These are phyloP conservation scores for Talaromyces sp. DNA, from an alignment of 2,329 filamentous ascomycete species.

Conservation along the genomic window DNA sequence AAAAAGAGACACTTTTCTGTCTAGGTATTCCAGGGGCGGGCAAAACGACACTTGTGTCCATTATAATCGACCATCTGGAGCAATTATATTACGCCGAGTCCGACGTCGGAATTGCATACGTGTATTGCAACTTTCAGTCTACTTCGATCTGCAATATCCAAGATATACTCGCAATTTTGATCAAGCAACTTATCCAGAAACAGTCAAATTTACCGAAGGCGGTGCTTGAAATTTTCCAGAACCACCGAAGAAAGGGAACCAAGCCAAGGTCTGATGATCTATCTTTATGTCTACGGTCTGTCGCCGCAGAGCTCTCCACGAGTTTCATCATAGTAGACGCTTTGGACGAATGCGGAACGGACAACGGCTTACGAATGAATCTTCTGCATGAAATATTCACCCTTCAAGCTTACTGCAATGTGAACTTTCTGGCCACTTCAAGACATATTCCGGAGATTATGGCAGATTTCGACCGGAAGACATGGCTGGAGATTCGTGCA, in stretches of 20 bases:
- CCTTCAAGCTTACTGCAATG: background rate
- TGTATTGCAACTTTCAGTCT: slow-evolving; percentile 10
- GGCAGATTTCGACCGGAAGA: background rate
- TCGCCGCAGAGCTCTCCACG: background rate
- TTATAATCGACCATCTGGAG: slow-evolving; percentile 6
- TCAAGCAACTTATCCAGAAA: slow-evolving; percentile 1
- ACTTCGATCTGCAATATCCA: background rate
- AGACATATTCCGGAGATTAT: slow-evolving; percentile 11
- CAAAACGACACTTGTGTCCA: slow-evolving; percentile 12
- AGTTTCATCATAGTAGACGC: slow-evolving; percentile 11
- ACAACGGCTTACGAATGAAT: background rate
- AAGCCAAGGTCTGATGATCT: slow-evolving; percentile 2
- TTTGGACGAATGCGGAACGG: slow-evolving; percentile 6
- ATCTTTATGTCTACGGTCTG: background rate
- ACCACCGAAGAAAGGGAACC: background rate
- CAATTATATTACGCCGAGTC: background rate
- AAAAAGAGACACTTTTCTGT: slow-evolving; percentile 33
- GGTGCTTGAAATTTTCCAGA: background rate
- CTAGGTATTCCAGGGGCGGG: slow-evolving; percentile 18
- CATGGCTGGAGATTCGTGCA: slow-evolving; percentile 3
- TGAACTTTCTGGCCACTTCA: slow-evolving; percentile 13
- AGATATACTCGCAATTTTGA: background rate
- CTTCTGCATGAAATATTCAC: background rate
- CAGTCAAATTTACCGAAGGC: background rate
- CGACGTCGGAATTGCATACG: slow-evolving; percentile 12